These are phyloP conservation scores for Dactylellina parvicollis DNA, from an alignment of 2,329 filamentous ascomycete genomes.

Conservation along the genomic window DNA sequence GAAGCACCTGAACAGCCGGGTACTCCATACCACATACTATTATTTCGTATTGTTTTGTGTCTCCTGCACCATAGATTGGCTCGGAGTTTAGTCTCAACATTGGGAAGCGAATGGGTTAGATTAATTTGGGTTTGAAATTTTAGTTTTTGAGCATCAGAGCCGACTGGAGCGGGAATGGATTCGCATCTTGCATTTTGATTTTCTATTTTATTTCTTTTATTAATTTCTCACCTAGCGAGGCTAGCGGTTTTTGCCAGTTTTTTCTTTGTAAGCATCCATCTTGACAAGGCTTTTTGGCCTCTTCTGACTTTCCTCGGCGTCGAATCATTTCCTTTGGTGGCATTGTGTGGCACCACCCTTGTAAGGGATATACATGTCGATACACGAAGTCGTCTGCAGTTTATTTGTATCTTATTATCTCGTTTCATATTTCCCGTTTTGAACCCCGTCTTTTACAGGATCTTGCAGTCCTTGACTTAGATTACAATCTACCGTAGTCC, in stretches of 20 bases:
- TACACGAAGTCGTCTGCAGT: conserved; percentile 7
- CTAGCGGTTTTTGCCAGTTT: conserved; percentile 37
- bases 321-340: conserved; percentile 48
- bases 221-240: conserved; percentile 36
- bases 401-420: conserved; percentile 22
- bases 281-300: conserved; percentile 28
- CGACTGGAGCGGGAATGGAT: conserved; percentile 47
- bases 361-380: conserved; percentile 28
- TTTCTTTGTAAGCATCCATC: conserved; percentile 36
- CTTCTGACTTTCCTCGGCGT: conserved; percentile 39
- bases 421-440: conserved; percentile 5
- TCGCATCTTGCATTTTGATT: conserved; percentile 41
- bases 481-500: not conserved
- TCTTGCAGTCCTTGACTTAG: not conserved
- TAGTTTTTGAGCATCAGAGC: conserved; percentile 25
- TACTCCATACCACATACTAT: conserved; percentile 13
- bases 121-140: conserved; percentile 29
- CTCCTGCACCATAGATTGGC: conserved; percentile 50
- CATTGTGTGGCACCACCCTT: conserved; percentile 41
- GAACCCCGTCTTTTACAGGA: not conserved
- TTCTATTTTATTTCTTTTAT: conserved; percentile 16
- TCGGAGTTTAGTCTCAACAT: conserved; percentile 38
- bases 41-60: conserved; percentile 29
- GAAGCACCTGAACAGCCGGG: conserved; percentile 13
- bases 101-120: conserved; percentile 20